Conservation (phyloP, 768 basidiomycete genomes). For the Scleroderma bovista region DNA sequence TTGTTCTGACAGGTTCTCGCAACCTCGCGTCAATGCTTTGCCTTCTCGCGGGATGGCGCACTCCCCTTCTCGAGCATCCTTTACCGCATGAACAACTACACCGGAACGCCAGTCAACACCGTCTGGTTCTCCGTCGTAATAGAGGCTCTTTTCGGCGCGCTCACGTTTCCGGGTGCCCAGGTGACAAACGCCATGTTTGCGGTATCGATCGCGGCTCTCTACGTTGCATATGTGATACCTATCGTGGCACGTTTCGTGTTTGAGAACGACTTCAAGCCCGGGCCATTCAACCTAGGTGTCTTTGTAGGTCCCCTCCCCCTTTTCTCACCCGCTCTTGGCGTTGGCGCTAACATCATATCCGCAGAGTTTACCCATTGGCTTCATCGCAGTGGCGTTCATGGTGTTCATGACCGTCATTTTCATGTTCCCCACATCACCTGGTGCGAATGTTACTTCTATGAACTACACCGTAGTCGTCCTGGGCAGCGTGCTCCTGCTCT, state of each 20-base stretch:
- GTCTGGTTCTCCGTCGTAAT: too few species aligned
- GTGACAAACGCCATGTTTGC: constrained; percentile 59
- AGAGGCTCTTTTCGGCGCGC: too few species aligned
- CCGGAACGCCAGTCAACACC: too few species aligned
- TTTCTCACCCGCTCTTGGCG: not conserved
- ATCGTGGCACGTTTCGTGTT: constrained; percentile 47
- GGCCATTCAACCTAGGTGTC: constrained; percentile 42
- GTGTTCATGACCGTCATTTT: constrained; percentile 55
- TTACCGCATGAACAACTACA: too few species aligned
- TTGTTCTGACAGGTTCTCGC: constrained; percentile 41
- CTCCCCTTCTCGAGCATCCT: too few species aligned
- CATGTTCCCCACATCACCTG: constrained; percentile 54
- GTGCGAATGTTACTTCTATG: constrained; percentile 46
- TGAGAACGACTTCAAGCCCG: constrained; percentile 40
- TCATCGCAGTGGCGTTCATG: constrained; percentile 61
- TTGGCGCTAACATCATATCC: constrained; percentile 5
- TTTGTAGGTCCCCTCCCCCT: constrained; percentile 35
- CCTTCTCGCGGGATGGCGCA: constrained; percentile 56
- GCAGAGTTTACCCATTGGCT: constrained; percentile 54
- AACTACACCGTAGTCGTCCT: constrained; percentile 70
- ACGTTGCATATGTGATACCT: constrained; percentile 45
- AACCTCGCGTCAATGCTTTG: constrained; percentile 51
- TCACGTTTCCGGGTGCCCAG: too few species aligned
- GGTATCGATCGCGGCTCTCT: constrained; percentile 41
- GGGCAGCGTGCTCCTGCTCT: constrained; percentile 51